Base-by-base conservation (phyloP, 768 basidiomycete species). In the Boletus sp. region DNA sequence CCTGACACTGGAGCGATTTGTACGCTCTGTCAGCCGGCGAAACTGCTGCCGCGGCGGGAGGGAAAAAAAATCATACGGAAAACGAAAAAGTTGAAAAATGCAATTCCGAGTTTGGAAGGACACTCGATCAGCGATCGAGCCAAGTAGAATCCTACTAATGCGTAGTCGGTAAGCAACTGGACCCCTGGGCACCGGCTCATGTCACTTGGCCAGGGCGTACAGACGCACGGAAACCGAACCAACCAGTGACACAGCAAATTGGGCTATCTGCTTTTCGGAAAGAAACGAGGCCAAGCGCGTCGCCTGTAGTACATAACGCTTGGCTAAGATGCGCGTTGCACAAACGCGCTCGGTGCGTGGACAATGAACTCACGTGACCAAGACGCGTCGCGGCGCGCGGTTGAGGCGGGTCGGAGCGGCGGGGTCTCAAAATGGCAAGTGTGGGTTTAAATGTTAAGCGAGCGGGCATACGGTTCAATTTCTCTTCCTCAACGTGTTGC, bases 371-470 rank as follows among this genome's bases (percentile, higher is more conserved):
- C 70, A 71, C 70, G 70, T 72, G 70, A 62, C 12, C 18, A 5
- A 5, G 46, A 65, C 72, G 68, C 70, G 71, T 70, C 47, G 47
- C 47, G 45, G 12, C 61, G 62, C 61, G 62, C 58, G 61, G 33
- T 59, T 50, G 24, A 52, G 67, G 61, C 61, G 56, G 47, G 63
- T 72, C 71, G 72, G 71, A 72, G 63, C 57, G 58, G 64, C 70
- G 70, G 70, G 68, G 70, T 67, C 67, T 63, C 9, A 57, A 73
- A 71, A 70, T 61, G 62, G 58, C 18, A 64, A 54, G 55, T 60
- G 60, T 53, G 54, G 50, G 58, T 68, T 71, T 66, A 72, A 73
- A 72, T 65, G 39, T 41, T 64, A 73, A 63, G 60, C 71, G 69
- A 69, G 52, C 57, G n/a, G 10, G 45, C 42, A 57, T 50, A 18